These are phyloP conservation scores for Acanthamoeba culbertsoni DNA, from an alignment of 208 protist species.

Conservation along the genomic window DNA sequence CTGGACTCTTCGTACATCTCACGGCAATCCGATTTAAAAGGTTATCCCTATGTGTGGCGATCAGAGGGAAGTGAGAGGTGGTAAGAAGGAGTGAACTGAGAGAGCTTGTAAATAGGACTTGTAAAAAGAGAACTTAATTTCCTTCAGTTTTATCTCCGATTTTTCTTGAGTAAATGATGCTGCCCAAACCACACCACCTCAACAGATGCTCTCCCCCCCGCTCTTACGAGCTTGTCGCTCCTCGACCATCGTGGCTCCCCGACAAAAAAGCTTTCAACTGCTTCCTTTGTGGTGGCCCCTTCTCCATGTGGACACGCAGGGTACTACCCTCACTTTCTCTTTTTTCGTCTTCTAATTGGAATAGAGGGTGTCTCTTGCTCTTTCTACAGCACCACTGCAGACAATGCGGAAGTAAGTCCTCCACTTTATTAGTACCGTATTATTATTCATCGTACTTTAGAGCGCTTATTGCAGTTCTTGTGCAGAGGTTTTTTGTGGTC, in stretches of 20 bases:
- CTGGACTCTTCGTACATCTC: no score
- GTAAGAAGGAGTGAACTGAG: no score
- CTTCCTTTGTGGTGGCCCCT: neutral
- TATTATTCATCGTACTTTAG: neutral
- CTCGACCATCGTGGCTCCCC: neutral
- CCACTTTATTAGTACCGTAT: neutral
- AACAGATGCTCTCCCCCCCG: no score
- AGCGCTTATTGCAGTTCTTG: neutral
- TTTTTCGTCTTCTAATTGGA: neutral
- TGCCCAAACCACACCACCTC: no score
- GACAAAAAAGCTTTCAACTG: neutral
- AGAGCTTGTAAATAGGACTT: no score
- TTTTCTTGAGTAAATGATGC: no score
- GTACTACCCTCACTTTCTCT: neutral
- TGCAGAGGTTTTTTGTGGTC: constrained; percentile 20
- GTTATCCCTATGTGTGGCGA: no score
- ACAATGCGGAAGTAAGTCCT: constrained; percentile 33
- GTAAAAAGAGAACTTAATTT: no score
- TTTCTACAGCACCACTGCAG: constrained; percentile 55
- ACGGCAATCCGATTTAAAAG: no score
- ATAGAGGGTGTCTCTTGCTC: neutral
- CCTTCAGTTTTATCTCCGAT: no score
- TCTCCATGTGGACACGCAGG: neutral
- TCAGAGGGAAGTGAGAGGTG: no score
- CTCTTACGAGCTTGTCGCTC: neutral